Conservation (phyloP, 73 alveolate genomes). For the Breviolum minutum region DNA sequence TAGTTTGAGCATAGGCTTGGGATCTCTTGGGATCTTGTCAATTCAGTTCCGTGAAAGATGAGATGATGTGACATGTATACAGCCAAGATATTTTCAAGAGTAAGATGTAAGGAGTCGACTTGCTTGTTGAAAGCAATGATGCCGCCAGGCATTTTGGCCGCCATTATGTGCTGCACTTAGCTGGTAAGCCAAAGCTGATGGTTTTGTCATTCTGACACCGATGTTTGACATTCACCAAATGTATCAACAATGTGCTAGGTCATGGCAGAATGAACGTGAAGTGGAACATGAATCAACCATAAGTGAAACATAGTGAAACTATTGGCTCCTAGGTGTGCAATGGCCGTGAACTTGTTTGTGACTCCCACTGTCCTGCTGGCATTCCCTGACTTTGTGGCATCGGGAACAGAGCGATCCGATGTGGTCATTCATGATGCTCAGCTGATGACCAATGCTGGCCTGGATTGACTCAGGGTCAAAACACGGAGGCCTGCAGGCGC, state of each 20-base stretch:
- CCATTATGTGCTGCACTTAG: constrained; percentile 1
- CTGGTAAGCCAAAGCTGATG: background rate
- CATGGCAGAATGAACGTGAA: too few relatives aligned
- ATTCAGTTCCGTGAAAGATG: background rate
- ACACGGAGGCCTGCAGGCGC: too few relatives aligned
- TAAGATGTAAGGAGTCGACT: too few relatives aligned
- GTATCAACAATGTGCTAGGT: too few relatives aligned
- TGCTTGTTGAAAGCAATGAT: background rate
- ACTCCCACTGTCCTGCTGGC: constrained; percentile 59
- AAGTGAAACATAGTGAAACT: too few relatives aligned
- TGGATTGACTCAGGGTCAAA: too few relatives aligned
- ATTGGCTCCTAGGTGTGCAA: constrained; percentile 25
- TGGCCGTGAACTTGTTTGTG: constrained; percentile 79
- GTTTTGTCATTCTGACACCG: too few relatives aligned
- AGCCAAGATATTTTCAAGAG: background rate
- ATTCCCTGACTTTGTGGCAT: constrained; percentile 49
- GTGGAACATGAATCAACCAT: too few relatives aligned
- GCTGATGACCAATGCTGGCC: too few relatives aligned
- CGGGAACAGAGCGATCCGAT: background rate
- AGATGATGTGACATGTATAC: background rate
- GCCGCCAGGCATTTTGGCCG: constrained; percentile 46
- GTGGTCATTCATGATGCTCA: constrained; percentile 30
- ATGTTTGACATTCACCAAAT: too few relatives aligned
- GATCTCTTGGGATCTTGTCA: too few relatives aligned
- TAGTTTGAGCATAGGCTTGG: constrained; percentile 58